These are phyloP conservation scores for Penicillium cosmopolitanum DNA, from an alignment of 495 filamentous ascomycete species.

Conservation along the genomic window DNA sequence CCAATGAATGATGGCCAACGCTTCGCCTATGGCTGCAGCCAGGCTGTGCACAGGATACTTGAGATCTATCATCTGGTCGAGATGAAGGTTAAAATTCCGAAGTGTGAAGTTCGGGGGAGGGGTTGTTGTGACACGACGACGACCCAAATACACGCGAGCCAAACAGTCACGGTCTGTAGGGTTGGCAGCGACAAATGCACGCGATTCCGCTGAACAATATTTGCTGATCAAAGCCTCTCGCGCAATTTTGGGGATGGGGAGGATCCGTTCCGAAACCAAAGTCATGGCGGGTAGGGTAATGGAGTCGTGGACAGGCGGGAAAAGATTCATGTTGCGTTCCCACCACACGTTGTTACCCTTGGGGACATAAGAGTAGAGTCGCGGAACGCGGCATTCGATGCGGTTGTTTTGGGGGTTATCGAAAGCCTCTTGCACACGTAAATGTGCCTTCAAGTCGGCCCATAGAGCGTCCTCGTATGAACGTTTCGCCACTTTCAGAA, in stretches of 20 bases:
- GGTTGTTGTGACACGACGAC: constrained; percentile 18
- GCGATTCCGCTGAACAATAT: constrained; percentile 30
- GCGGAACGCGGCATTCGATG: constrained; percentile 10
- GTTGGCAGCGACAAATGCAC: constrained; percentile 20
- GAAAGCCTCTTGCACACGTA: constrained; percentile 3
- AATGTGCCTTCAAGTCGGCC: constrained; percentile 15
- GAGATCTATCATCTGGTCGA: constrained; percentile 43
- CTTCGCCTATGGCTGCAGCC: constrained; percentile 39
- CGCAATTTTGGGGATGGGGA: constrained; percentile 30
- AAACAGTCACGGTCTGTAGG: constrained; percentile 43
- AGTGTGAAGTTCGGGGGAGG: constrained; percentile 35
- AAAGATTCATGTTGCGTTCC: constrained; percentile 18
- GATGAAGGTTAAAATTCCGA: constrained; percentile 46
- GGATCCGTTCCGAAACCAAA: constrained; percentile 39
- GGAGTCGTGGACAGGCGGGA: constrained; percentile 19
- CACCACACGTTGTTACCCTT: constrained; percentile 29
- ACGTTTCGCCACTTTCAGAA: constrained; percentile 10
- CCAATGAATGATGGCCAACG: constrained; percentile 46
- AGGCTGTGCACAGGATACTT: constrained; percentile 26
- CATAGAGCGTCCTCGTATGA: constrained; percentile 13
- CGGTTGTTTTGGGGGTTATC: background rate
- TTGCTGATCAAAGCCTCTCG: constrained; percentile 34
- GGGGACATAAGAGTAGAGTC: constrained; percentile 15
- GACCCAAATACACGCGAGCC: constrained; percentile 44
- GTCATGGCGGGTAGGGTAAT: constrained; percentile 26